A percentile compares a stretch with the other conserved stretches of the same genome.
phyloP scores from a whole-genome alignment of 768 basidiomycete genomes.

The Pleurotus giganteus region DNA sequence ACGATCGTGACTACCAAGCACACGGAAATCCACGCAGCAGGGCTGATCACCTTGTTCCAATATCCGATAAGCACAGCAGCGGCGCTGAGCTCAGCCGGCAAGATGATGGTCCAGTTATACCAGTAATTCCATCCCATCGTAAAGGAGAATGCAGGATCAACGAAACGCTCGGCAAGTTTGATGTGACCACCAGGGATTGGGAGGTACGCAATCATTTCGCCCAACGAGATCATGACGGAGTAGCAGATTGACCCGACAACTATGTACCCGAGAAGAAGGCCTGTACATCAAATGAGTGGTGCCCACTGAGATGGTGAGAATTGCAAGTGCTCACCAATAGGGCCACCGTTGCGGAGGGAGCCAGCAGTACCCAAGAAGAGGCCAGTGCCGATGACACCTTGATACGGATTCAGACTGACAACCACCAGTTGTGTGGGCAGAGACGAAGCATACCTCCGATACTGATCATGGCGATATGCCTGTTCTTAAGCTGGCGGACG shows the following conservation, averaged over 20 bases:
- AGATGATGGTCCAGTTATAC: conserved; percentile 64
- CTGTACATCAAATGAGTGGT: conserved; percentile 20
- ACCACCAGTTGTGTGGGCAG: neutral
- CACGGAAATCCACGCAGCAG: conserved; percentile 79
- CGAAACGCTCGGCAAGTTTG: conserved; percentile 78
- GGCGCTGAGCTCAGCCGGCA: conserved; percentile 74
- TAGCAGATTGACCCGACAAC: conserved; percentile 67
- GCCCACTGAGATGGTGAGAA: neutral
- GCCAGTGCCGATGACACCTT: conserved; percentile 34
- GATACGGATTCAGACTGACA: neutral
- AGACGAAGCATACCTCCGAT: conserved; percentile 13
- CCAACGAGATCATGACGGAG: conserved; percentile 57
- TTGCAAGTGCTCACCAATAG: conserved; percentile 47
- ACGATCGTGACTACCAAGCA: conserved; percentile 71
- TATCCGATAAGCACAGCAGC: conserved; percentile 75
- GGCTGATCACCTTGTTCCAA: conserved; percentile 57
- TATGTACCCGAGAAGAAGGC: conserved; percentile 70
- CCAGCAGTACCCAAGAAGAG: conserved; percentile 67
- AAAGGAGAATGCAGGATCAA: conserved; percentile 59
- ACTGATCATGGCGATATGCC: conserved; percentile 86
- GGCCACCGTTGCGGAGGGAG: conserved; percentile 55
- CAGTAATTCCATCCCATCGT: conserved; percentile 42
- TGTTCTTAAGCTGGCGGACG: conserved; percentile 66
- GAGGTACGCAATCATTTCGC: conserved; percentile 76
- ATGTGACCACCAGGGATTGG: conserved; percentile 82